phyloP scores from a whole-genome alignment of 495 filamentous ascomycete species.

The Aspergillus campestris region DNA sequence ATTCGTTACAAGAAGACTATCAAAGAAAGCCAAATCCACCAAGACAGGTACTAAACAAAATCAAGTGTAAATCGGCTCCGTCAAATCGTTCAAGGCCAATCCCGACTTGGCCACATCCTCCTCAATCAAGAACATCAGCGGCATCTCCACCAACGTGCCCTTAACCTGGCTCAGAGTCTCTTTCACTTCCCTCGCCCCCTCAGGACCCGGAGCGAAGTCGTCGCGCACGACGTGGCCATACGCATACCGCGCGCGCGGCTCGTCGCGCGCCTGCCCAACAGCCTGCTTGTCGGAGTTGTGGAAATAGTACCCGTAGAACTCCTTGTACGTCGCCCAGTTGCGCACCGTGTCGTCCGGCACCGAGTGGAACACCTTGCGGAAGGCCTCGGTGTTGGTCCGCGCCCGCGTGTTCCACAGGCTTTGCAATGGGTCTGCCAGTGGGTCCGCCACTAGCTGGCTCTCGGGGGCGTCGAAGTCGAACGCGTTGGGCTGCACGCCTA shows the following conservation, averaged over 20 bases:
- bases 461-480: slow-evolving; percentile 77
- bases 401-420: slow-evolving; percentile 68
- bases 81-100: slow-evolving; percentile 68
- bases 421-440: slow-evolving; percentile 57
- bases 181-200: slow-evolving; percentile 69
- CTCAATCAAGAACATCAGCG: slow-evolving; percentile 76
- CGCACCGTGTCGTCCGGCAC: slow-evolving; percentile 75
- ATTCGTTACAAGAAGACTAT: too few species aligned
- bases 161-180: slow-evolving; percentile 64
- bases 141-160: slow-evolving; percentile 87
- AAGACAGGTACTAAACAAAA: slow-evolving; percentile 1
- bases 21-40: neutral
- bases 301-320: slow-evolving; percentile 72
- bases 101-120: slow-evolving; percentile 86
- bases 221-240: slow-evolving; percentile 84
- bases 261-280: slow-evolving; percentile 26
- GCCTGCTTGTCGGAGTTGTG: slow-evolving; percentile 43
- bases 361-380: slow-evolving; percentile 75
- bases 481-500: slow-evolving; percentile 54
- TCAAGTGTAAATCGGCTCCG: slow-evolving; percentile 77
- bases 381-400: slow-evolving; percentile 73
- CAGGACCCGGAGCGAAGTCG: slow-evolving; percentile 57
- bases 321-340: slow-evolving; percentile 80
- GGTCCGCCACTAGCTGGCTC: slow-evolving; percentile 69
- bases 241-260: slow-evolving; percentile 42